Evolutionary conservation across 306 rosid genomes (phyloP), one percentile per base, ranked within the genome.

Genomic region (Inga oerstediana): DNA sequence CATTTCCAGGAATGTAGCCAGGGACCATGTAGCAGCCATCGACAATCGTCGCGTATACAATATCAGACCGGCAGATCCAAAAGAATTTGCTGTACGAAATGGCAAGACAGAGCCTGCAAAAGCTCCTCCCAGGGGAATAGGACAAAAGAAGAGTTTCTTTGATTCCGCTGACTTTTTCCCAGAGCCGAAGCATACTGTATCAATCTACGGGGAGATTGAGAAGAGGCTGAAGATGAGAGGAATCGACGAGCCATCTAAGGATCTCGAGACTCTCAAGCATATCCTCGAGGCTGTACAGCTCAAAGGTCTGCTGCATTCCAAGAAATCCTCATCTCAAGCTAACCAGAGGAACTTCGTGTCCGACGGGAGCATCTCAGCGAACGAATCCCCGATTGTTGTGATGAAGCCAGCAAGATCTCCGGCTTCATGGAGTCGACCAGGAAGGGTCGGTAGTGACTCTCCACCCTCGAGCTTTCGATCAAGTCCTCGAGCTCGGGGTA

Each of bases 241-340:
- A 27, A 94, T 94, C 22, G 92, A 92, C 14, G 95, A 92, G 34
- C 92, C 97, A 3, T 86, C 93, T 2, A 87, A 88, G 68, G 97
- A 96, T 88, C 88, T 89, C 59, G 94, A 93, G 67, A 92, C 97
- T 10, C 83, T 89, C 56, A 96, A 91, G 82, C 94, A 94, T 39
- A 91, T 92, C 83, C 85, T 96, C 7, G 97, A 96, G 30, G 97
- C 98, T 44, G 80, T 92, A 78, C 99, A 94, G 87, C 97, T 96
- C 41, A 96, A 94, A 75, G 99, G 98, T 1, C 97, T 94, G 35
- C 88, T 96, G 11, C 99, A 88, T 87, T 89, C 97, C 13, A 85
- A 75, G 73, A 93, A 87, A n/a, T 39, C 85, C 3, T 46, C 76
- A 1, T 22, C 54, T 9, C 85, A 80, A 71, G 78, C 79, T n/a